Evolutionary conservation across 257 asterid genomes (phyloP).

Genomic region (Nicotiana tabacum): DNA sequence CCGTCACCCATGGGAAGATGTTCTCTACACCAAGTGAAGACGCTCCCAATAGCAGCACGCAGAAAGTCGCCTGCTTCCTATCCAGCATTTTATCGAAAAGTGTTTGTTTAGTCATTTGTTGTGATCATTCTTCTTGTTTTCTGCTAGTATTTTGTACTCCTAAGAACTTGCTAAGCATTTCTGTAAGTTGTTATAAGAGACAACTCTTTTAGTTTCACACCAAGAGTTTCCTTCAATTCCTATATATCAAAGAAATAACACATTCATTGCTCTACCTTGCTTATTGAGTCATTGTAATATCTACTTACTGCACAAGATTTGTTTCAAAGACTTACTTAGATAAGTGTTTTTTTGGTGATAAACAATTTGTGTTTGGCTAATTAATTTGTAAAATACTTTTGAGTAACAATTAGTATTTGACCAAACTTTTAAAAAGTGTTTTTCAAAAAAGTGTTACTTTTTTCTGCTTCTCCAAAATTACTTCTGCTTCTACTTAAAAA

Average conservation of each 20-base stretch:
- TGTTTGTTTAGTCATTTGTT: conserved; percentile 18
- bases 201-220: conserved; percentile 1
- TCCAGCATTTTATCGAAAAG: conserved; percentile 5
- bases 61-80: neutral
- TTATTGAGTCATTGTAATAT: neutral
- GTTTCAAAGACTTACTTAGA: neutral
- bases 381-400: no score
- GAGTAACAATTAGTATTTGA: no score
- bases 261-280: conserved; percentile 1
- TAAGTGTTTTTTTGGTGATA: no score
- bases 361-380: no score
- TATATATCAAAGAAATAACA: neutral
- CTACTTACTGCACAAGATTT: neutral
- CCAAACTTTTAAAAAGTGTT: no score
- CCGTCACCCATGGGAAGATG: conserved; percentile 99
- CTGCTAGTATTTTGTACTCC: conserved; percentile 31
- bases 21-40: conserved; percentile 89
- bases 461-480: no score
- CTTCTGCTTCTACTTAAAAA: no score
- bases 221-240: neutral
- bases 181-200: conserved; percentile 19
- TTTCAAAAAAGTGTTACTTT: no score
- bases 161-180: conserved; percentile 21
- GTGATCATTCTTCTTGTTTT: conserved; percentile 25
- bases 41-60: neutral